These are phyloP conservation scores for Penicillium oxalicum DNA, from an alignment of 2,329 filamentous ascomycete species.

Conservation along the genomic window DNA sequence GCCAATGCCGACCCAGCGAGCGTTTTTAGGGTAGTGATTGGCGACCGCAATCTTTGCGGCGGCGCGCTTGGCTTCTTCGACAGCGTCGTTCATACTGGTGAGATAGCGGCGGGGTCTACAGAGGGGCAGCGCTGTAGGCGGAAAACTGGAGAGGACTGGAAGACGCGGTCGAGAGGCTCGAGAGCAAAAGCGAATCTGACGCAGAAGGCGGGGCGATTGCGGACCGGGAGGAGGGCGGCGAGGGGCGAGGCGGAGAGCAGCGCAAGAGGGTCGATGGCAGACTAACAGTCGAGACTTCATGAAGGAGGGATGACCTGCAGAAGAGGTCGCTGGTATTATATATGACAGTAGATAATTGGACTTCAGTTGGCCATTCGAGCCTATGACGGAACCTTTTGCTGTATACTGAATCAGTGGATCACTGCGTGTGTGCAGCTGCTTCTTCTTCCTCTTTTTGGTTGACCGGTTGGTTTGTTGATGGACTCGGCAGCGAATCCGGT, in stretches of 20 bases:
- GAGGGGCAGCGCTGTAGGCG: constrained; percentile 4
- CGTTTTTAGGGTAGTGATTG: constrained; percentile 54
- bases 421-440: too few species aligned
- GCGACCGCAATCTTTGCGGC: constrained; percentile 54
- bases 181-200: not conserved
- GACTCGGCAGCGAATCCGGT: too few species aligned
- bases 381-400: too few species aligned
- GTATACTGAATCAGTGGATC: too few species aligned
- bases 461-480: not conserved
- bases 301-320: not conserved
- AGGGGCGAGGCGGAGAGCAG: constrained; percentile 3
- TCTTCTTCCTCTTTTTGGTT: too few species aligned
- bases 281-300: constrained; percentile 7
- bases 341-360: not conserved
- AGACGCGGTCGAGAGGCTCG: not conserved
- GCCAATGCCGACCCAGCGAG: constrained; percentile 58
- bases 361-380: too few species aligned
- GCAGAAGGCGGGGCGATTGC: not conserved
- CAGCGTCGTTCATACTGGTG: constrained; percentile 30
- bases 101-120: constrained; percentile 16
- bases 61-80: constrained; percentile 56
- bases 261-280: not conserved
- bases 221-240: constrained; percentile 3
- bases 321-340: not conserved
- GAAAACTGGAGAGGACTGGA: not conserved